Evolutionary conservation across 371 early-diverging fungal genomes (phyloP), one percentile per base, ranked within the genome.

Genomic region (Capniomyces stellatus): DNA sequence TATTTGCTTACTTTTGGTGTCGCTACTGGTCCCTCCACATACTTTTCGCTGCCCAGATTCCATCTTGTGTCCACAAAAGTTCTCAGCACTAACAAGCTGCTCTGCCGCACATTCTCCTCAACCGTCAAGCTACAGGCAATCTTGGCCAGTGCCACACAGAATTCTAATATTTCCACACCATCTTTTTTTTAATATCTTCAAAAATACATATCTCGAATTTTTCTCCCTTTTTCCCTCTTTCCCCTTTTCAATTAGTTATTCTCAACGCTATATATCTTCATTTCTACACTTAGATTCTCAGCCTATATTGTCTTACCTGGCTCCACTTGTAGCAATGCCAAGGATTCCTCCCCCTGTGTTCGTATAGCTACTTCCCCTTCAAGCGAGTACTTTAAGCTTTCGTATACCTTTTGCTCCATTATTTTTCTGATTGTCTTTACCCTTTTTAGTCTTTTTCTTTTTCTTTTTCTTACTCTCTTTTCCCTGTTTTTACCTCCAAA

Each of bases 61-160:
- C 92, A 91, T 65, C 85, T 81, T 2, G 72, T 74, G 53, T 77
- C 77, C 18, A 89, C 70, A 58, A 83, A 89, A 3, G 75, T 73
- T 61, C 83, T 87, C 23, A 92, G 64, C 31, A 81, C 71, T 18
- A 89, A 62, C 18, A 85, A 81, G n/a, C 90, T 87, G 66, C 78
- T 75, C 65, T 87, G 90, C 54, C 87, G 79, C 48, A 83, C 75
- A n/a, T 80, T 70, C 46, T 75, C 52, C 10, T 73, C 70, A 44
- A 75, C 68, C 53, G 79, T 78, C 35, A 71, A 72, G n/a, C 83
- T 71, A 6, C 81, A 61, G 0, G 82, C 75, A 28, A 85, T 71
- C 43, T 72, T 76, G 22, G 78, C 76, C 39, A 85, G 74, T 51
- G 77, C 81, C 50, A 78, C 61, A 43, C 83, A 75, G 61, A 73